Conservation (phyloP, 352 stramenopile species). For the Phytophthora europaea region DNA sequence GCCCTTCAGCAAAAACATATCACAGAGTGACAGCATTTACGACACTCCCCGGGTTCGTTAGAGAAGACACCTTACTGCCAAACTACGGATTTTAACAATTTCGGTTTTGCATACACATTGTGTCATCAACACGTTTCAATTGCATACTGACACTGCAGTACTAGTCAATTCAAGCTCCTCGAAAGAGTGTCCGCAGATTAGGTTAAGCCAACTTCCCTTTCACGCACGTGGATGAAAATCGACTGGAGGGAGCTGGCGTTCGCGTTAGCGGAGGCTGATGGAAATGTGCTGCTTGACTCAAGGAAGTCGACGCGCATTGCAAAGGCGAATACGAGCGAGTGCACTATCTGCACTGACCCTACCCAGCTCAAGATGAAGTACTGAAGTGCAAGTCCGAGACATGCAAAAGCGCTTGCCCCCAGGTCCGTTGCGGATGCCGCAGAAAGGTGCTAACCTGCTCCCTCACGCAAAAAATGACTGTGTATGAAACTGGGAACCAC, state of each 20-base stretch:
- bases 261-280: background rate
- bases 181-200: too few species aligned
- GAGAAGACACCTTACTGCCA: too few species aligned
- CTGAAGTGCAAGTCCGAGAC: constrained; percentile 3
- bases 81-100: too few species aligned
- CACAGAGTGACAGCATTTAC: too few species aligned
- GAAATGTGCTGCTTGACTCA: constrained; percentile 1
- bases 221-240: background rate
- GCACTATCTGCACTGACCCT: background rate
- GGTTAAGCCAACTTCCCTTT: too few species aligned
- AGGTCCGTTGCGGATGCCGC: background rate
- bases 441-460: constrained; percentile 9
- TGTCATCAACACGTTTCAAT: too few species aligned
- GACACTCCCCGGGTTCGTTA: too few species aligned
- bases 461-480: background rate
- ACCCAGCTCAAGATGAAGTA: constrained; percentile 8
- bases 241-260: constrained; percentile 10
- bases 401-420: background rate
- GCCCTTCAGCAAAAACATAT: too few species aligned
- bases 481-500: background rate
- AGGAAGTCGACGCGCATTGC: background rate
- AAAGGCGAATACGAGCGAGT: constrained; percentile 1
- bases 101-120: too few species aligned
- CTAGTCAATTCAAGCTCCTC: too few species aligned
- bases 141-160: too few species aligned